Conservation (phyloP, 345 rosid species). For the Laguncularia racemosa region DNA sequence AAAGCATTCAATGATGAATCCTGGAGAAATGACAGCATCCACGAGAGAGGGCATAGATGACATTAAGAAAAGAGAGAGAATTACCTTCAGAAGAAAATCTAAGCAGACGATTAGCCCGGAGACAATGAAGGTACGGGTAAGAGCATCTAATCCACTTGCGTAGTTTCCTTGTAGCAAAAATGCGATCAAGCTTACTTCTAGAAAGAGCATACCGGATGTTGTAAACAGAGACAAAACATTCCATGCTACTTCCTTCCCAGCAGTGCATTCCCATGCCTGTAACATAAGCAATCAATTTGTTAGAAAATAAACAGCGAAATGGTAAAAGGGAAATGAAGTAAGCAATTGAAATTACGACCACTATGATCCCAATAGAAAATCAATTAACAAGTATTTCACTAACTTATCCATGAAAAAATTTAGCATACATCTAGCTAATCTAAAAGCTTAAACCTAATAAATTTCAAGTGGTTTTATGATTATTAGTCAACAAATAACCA, state of each 20-base stretch:
- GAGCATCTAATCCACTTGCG: slow-evolving; percentile 65
- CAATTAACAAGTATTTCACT: too few relatives aligned
- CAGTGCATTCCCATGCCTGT: slow-evolving; percentile 81
- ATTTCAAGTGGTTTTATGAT: too few relatives aligned
- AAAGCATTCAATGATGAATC: too few relatives aligned
- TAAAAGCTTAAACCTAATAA: too few relatives aligned
- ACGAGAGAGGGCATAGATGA: background rate
- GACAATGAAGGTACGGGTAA: slow-evolving; percentile 67
- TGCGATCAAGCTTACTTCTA: slow-evolving; percentile 96
- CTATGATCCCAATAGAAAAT: too few relatives aligned
- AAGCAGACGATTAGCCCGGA: slow-evolving; percentile 67
- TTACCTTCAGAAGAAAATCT: slow-evolving; percentile 86
- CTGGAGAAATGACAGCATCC: background rate
- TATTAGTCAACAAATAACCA: too few relatives aligned
- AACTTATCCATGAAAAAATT: too few relatives aligned
- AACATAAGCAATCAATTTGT: too few relatives aligned
- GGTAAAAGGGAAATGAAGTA: too few relatives aligned
- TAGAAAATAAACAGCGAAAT: too few relatives aligned
- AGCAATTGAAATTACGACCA: too few relatives aligned
- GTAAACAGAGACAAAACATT: slow-evolving; percentile 70
- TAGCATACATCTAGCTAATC: too few relatives aligned
- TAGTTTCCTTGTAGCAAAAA: slow-evolving; percentile 86
- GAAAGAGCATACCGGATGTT: slow-evolving; percentile 83
- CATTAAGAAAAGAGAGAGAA: background rate
- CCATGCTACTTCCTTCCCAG: slow-evolving; percentile 78